These are phyloP conservation scores for Podaxis rugospora DNA, from an alignment of 768 basidiomycete genomes.

Conservation along the genomic window DNA sequence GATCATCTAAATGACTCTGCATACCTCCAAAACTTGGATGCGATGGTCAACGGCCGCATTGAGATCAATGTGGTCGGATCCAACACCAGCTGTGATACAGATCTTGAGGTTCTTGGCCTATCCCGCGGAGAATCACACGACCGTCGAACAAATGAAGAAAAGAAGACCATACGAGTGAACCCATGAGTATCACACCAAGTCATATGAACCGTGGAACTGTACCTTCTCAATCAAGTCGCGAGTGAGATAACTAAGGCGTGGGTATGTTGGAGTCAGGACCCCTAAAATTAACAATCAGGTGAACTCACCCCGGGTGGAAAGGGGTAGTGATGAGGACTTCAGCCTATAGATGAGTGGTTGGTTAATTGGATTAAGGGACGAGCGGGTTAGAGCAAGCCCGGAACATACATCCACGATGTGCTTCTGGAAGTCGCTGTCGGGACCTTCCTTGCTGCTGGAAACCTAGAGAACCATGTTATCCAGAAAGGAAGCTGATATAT, in stretches of 20 bases:
- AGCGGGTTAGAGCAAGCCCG: not conserved
- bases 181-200: not conserved
- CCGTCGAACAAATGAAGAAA: not conserved
- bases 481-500: not conserved
- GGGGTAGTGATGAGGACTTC: constrained; percentile 82
- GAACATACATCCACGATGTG: constrained; percentile 69
- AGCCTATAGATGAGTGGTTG: constrained; percentile 37
- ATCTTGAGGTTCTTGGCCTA: constrained; percentile 88
- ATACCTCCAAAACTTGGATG: constrained; percentile 74
- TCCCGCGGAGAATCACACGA: not conserved
- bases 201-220: constrained; percentile 8
- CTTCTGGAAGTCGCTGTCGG: constrained; percentile 78
- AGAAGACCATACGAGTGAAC: not conserved
- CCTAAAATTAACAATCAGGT: not conserved
- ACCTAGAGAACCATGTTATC: constrained; percentile 36
- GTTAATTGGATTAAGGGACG: constrained; percentile 10
- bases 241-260: constrained; percentile 56
- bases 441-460: constrained; percentile 79
- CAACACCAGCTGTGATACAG: constrained; percentile 88
- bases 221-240: constrained; percentile 68
- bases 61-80: constrained; percentile 88
- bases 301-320: constrained; percentile 67
- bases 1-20: not conserved
- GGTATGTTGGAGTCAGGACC: not conserved
- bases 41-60: constrained; percentile 78